Conservation (phyloP, 2,329 filamentous ascomycete genomes). For the Domatiomyces globalis region DNA sequence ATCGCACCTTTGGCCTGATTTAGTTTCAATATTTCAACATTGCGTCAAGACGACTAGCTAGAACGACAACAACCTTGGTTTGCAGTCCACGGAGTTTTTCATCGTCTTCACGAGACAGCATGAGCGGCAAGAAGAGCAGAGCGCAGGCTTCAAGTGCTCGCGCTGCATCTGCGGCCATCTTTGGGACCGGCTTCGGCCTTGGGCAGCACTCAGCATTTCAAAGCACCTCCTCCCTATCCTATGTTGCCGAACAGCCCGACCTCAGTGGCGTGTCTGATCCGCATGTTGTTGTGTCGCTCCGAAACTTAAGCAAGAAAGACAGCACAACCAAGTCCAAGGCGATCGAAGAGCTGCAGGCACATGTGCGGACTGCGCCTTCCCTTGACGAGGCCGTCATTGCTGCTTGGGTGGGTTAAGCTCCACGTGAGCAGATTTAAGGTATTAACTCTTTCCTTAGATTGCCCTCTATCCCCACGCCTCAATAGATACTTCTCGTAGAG, state of each 20-base stretch:
- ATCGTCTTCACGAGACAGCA: constrained; percentile 19
- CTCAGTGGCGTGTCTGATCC: constrained; percentile 63
- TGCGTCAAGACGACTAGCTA: neutral
- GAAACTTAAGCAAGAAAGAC: constrained; percentile 86
- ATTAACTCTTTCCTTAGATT: constrained; percentile 39
- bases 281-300: constrained; percentile 76
- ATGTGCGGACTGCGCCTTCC: constrained; percentile 29
- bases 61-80: too few species aligned
- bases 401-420: constrained; percentile 55
- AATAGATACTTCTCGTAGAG: constrained; percentile 75
- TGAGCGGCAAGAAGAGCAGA: constrained; percentile 48
- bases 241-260: constrained; percentile 73
- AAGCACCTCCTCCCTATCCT: constrained; percentile 49
- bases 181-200: constrained; percentile 28
- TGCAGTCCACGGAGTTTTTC: neutral
- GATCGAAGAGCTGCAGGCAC: constrained; percentile 67
- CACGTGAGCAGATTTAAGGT: neutral
- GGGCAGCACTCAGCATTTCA: constrained; percentile 27
- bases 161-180: constrained; percentile 35
- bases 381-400: constrained; percentile 57
- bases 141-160: constrained; percentile 50
- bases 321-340: constrained; percentile 82
- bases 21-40: neutral
- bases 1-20: neutral
- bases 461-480: constrained; percentile 77